These are phyloP conservation scores for Nakaseomyces uthaithaninus DNA, from an alignment of 1,139 yeast species.

Conservation along the genomic window DNA sequence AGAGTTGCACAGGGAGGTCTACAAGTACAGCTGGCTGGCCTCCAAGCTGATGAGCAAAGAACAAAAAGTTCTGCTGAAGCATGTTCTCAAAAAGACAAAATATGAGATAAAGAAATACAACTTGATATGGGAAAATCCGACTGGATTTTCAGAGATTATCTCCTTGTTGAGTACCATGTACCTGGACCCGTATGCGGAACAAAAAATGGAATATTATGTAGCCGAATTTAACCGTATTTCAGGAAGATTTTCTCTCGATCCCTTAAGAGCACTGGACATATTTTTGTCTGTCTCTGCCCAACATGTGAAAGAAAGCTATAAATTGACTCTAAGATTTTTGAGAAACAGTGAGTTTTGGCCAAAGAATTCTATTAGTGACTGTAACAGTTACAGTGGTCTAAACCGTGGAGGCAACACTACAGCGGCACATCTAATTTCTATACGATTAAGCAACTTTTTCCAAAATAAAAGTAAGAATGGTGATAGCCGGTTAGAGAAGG, in stretches of 20 bases:
- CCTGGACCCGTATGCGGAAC: slow-evolving; percentile 36
- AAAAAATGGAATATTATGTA: slow-evolving; percentile 42
- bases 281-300: slow-evolving; percentile 45
- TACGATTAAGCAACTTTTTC: slow-evolving; percentile 37
- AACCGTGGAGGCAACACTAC: slow-evolving; percentile 49
- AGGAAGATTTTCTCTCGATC: slow-evolving; percentile 75
- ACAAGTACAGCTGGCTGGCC: slow-evolving; percentile 24
- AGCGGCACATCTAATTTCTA: slow-evolving; percentile 54
- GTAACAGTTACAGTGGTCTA: slow-evolving; percentile 28
- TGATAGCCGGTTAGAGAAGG: slow-evolving; percentile 14
- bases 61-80: slow-evolving; percentile 19
- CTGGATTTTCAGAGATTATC: slow-evolving; percentile 68
- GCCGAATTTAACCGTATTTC: slow-evolving; percentile 49
- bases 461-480: slow-evolving; percentile 33
- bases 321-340: slow-evolving; percentile 44
- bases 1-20: slow-evolving; percentile 18
- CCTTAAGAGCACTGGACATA: slow-evolving; percentile 60
- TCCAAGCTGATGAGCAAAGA: slow-evolving; percentile 18
- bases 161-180: slow-evolving; percentile 45
- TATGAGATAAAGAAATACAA: slow-evolving; percentile 70
- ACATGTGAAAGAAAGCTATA: slow-evolving; percentile 39
- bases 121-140: slow-evolving; percentile 67
- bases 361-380: slow-evolving; percentile 27
- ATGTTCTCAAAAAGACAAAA: slow-evolving; percentile 29
- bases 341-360: slow-evolving; percentile 65